phyloP scores from a whole-genome alignment of 306 rosid genomes.

The Rosa persica region DNA sequence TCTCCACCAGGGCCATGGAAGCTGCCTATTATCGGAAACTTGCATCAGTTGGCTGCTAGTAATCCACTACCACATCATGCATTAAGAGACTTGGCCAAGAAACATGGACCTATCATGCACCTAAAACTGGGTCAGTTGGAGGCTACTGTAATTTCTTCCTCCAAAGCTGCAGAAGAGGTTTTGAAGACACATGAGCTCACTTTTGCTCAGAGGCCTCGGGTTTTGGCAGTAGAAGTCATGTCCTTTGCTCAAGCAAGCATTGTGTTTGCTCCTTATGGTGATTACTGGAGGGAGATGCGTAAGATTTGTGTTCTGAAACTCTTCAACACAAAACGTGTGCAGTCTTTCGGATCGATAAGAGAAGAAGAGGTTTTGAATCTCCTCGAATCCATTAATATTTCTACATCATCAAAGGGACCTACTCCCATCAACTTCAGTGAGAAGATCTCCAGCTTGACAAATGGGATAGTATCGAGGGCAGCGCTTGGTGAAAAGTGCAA shows the following conservation, averaged over 20 bases:
- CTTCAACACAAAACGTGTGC: conserved; percentile 6
- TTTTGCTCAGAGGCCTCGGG: conserved; percentile 15
- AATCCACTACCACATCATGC: neutral
- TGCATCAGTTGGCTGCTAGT: conserved; percentile 18
- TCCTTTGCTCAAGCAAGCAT: conserved; percentile 5
- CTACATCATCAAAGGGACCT: neutral
- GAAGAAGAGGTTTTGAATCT: conserved; percentile 25
- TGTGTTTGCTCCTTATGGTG: conserved; percentile 21
- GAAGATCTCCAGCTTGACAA: conserved; percentile 1
- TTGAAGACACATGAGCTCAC: conserved; percentile 14
- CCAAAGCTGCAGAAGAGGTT: neutral
- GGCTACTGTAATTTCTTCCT: neutral
- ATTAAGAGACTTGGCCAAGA: conserved; percentile 4
- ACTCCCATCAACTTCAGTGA: neutral
- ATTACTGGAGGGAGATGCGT: conserved; percentile 20
- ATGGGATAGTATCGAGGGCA: neutral
- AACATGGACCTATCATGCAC: conserved; percentile 8
- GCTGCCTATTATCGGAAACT: conserved; percentile 21
- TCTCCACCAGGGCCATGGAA: conserved; percentile 26
- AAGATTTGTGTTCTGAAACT: conserved; percentile 17
- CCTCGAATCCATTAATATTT: neutral
- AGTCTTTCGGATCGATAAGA: conserved; percentile 8
- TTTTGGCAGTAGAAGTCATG: conserved; percentile 9
- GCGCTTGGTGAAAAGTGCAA: conserved; percentile 28
- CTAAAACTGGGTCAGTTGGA: neutral